phyloP scores from a whole-genome alignment of 192 early-diverging fungal species.

The Bifiguratus adelaidae region DNA sequence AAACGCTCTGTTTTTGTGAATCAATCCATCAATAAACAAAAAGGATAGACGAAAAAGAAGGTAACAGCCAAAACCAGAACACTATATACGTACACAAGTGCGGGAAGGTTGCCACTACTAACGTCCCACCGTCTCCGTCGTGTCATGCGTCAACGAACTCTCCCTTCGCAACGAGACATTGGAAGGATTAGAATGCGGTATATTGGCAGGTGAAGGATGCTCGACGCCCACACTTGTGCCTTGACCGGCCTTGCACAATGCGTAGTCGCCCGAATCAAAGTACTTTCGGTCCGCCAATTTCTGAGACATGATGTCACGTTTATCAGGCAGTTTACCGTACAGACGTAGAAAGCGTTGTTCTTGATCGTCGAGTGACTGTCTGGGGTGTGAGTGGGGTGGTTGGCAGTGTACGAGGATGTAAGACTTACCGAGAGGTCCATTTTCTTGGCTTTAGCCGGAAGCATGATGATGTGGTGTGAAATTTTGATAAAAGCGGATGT shows the following conservation, averaged over 20 bases:
- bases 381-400: neutral
- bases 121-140: neutral
- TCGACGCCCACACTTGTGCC: conserved; percentile 69
- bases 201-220: conserved; percentile 84
- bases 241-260: conserved; percentile 91
- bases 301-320: conserved; percentile 61
- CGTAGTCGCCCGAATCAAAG: conserved; percentile 99
- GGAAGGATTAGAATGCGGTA: conserved; percentile 89
- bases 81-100: too few species aligned
- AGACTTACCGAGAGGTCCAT: conserved; percentile 16
- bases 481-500: too few species aligned
- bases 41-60: too few species aligned
- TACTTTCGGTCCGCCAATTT: conserved; percentile 87
- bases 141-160: conserved; percentile 52
- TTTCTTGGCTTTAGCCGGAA: conserved; percentile 17
- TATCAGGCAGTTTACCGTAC: conserved; percentile 76
- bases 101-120: too few species aligned
- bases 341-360: conserved; percentile 67
- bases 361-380: conserved; percentile 59
- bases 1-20: too few species aligned
- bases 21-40: too few species aligned
- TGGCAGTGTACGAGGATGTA: neutral
- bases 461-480: too few species aligned
- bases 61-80: too few species aligned
- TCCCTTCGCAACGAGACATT: conserved; percentile 56